These are phyloP conservation scores for Diutina sp. DNA, from an alignment of 1,139 yeast species.

Conservation along the genomic window DNA sequence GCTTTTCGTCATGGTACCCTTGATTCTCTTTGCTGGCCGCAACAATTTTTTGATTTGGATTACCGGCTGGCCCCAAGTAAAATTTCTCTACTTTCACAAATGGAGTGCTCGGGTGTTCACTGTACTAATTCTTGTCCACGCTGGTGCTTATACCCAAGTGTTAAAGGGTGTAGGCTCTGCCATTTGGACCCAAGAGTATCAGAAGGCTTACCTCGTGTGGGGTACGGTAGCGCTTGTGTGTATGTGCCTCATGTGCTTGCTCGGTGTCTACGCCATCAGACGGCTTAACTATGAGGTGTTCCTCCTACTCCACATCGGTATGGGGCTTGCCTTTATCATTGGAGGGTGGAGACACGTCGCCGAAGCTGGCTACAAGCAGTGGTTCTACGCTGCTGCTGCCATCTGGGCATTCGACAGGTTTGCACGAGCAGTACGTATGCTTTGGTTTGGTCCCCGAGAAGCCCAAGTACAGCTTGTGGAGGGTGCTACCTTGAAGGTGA, in stretches of 20 bases:
- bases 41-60: not conserved
- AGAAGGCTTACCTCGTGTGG: constrained; percentile 5
- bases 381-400: constrained; percentile 2
- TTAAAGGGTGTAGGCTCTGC: not conserved
- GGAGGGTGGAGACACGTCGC: constrained; percentile 34
- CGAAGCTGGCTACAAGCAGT: constrained; percentile 23
- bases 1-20: not conserved
- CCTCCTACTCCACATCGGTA: constrained; percentile 24
- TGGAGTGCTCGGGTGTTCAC: constrained; percentile 13
- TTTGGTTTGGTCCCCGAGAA: constrained; percentile 8
- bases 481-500: constrained; percentile 30
- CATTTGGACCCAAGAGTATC: constrained; percentile 6
- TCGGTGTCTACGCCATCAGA: not conserved
- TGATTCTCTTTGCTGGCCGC: constrained; percentile 1
- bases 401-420: constrained; percentile 7
- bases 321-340: constrained; percentile 27
- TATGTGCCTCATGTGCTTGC: not conserved
- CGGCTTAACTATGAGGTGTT: constrained; percentile 27
- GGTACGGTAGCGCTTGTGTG: constrained; percentile 4
- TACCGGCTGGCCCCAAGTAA: not conserved
- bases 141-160: constrained; percentile 21
- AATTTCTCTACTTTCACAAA: not conserved
- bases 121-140: constrained; percentile 18
- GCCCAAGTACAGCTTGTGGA: constrained; percentile 38
- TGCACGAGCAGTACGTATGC: constrained; percentile 6